A percentile compares a stretch with the other conserved stretches of the same genome.
Evolutionary conservation across 164 flowering plant species (phyloP).

Genomic region (Dillenia suffruticosa): DNA sequence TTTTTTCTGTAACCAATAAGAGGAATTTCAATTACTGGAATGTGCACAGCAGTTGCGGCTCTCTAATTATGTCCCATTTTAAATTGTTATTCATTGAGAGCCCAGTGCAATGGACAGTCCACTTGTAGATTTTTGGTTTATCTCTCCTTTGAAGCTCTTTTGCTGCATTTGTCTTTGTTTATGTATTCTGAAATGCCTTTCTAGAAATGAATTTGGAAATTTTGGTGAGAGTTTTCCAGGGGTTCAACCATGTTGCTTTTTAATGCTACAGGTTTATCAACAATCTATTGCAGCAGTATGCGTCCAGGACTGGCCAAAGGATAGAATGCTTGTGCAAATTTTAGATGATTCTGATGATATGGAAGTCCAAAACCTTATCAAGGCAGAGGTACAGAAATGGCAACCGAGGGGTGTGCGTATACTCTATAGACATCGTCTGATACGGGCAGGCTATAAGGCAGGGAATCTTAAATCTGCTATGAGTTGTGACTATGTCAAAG

Average conservation of each 20-base stretch:
- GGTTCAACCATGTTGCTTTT: too few relatives aligned
- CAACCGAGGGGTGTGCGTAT: slow-evolving; percentile 84
- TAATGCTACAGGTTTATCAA: slow-evolving; percentile 65
- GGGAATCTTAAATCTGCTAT: slow-evolving; percentile 97
- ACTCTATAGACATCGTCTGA: slow-evolving; percentile 80
- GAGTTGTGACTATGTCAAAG: slow-evolving; percentile 89
- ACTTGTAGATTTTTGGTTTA: too few relatives aligned
- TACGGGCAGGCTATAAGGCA: slow-evolving; percentile 94
- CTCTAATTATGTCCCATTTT: too few relatives aligned
- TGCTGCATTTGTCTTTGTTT: too few relatives aligned
- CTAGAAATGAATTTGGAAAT: not conserved
- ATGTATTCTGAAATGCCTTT: too few relatives aligned
- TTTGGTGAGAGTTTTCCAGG: too few relatives aligned
- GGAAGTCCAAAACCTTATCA: slow-evolving; percentile 72
- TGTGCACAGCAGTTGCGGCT: too few relatives aligned
- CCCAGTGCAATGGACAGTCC: too few relatives aligned
- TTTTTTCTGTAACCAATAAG: too few relatives aligned
- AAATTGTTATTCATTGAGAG: too few relatives aligned
- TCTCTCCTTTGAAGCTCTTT: too few relatives aligned
- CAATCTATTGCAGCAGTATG: slow-evolving; percentile 93
- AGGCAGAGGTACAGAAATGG: slow-evolving; percentile 91
- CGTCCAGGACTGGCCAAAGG: slow-evolving; percentile 88
- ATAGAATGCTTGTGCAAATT: slow-evolving; percentile 86
- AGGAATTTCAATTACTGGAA: too few relatives aligned
- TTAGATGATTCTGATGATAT: slow-evolving; percentile 90